Evolutionary conservation across 1,284 basidiomycete genomes (phyloP), one percentile per base, ranked within the genome.

Genomic region (Rhizopogon parksii): DNA sequence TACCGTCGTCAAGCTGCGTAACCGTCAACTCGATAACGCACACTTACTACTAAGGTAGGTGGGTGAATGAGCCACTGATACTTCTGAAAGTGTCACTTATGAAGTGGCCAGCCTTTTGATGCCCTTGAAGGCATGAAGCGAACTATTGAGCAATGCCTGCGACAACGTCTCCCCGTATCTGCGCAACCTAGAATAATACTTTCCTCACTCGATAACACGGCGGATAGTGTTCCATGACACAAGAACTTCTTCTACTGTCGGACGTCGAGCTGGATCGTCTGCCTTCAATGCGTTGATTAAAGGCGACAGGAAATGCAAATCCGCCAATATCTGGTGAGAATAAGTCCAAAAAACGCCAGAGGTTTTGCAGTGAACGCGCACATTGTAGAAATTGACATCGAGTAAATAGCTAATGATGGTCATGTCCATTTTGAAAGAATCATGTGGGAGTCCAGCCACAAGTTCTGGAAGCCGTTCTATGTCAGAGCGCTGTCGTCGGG

Each of bases 341-440:
- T 8, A 40, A 9, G 48, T 5, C 9, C 2, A 37, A 24, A 24
- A 6, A 19, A 9, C 17, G 17, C 17, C 6, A 9, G 4, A 11
- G 11, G 19, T 19, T 17, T 11, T 19, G 9, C 17, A 2, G n/a
- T 4, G 4, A 25, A 19, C 9, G 30, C 56, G 17, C 15, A 52
- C 59, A 0, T 62, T 40, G 11, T 51, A 54, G 7, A 62, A 50
- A 36, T 47, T 55, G 2, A 42, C 54, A 11, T 40, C 49, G 24
- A 57, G 59, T 17, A 59, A 53, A 8, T 46, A 15, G 15, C 59
- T 57, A 0, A 60, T 50, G 2, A 51, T 55, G 17, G 54, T 56
- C 0, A 63, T n/a, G 7, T 61, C 57, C 1, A 58, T 2, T 36
- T 53, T 63, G 36, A 55, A 63, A 0, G 59, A 57, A 25, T 60